Evolutionary conservation across 1,139 yeast species (phyloP).

Genomic region (Spencermartinsiella ligniputridi): DNA sequence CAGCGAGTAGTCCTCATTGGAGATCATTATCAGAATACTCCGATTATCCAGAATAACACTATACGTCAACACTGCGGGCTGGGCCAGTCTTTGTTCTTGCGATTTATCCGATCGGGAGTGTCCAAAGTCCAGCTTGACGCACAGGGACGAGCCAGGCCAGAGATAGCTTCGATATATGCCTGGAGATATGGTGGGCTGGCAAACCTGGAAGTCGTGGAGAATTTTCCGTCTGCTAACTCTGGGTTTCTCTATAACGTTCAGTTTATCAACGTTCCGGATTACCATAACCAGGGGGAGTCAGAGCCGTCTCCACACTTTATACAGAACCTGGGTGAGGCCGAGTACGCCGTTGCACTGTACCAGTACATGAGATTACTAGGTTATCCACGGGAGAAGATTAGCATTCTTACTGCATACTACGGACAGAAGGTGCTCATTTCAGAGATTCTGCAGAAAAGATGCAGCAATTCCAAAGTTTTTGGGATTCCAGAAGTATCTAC

Average conservation of each 20-base stretch:
- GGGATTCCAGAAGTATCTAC: conserved; percentile 31
- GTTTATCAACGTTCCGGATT: conserved; percentile 37
- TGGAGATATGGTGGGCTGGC: conserved; percentile 24
- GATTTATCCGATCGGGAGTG: conserved; percentile 28
- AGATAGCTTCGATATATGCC: conserved; percentile 24
- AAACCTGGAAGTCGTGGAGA: conserved; percentile 14
- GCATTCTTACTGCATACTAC: conserved; percentile 41
- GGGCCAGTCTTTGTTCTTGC: conserved; percentile 28
- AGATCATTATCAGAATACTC: conserved; percentile 29
- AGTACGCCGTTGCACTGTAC: conserved; percentile 45
- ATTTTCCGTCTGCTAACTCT: conserved; percentile 31
- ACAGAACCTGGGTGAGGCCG: conserved; percentile 52
- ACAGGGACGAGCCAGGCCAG: conserved; percentile 29
- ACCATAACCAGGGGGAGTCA: conserved; percentile 29
- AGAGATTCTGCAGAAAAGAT: conserved; percentile 28
- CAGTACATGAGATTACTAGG: conserved; percentile 47
- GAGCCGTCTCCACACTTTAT: conserved; percentile 29
- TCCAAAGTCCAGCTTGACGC: conserved; percentile 21
- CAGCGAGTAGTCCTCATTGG: conserved; percentile 36
- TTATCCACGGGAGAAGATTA: conserved; percentile 40
- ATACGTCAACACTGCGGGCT: conserved; percentile 18
- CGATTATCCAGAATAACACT: conserved; percentile 21
- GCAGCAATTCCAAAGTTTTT: conserved; percentile 24
- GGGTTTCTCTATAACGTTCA: conserved; percentile 42
- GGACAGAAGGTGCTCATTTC: conserved; percentile 36